Evolutionary conservation across 228 moss, liverwort and hornwort genomes (phyloP), one percentile per base, ranked within the genome.

Genomic region (Sphagnum fallax): DNA sequence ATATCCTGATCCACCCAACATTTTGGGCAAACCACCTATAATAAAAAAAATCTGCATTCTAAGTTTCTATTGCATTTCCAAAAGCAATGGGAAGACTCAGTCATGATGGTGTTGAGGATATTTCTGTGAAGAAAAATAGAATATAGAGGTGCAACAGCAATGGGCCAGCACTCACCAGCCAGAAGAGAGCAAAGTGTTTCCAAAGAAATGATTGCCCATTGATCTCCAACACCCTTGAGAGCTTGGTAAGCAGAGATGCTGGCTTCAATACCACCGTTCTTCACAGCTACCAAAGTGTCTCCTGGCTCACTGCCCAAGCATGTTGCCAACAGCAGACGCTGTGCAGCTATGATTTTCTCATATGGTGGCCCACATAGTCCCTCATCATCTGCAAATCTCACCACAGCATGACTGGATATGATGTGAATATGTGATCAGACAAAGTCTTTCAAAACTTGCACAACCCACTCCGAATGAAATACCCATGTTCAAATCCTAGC

Each of bases 181-280:
- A 87, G 72, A 50, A 87, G 70, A 58, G 59, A 73, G 68, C 47
- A 72, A 48, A 87, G 87, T 49, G 80, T 70, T 81, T 32, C 70
- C 7, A 87, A 63, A 60, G 83, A 80, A 51, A 78, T 61, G 76
- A 83, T 80, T 6, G 60, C 74, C 74, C 72, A 83, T 57, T 80
- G 70, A 61, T 76, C 47, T 66, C 83, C 74, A 70, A 80, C 80
- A 7, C 78, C 78, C n/a, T 74, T 76, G 67, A 87, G 13, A 49
- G 80, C 87, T 72, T 78, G 78, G 72, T 87, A 81, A 49, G 83
- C 80, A 53, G 83, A 80, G 61, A 87, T 67, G 73, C 72, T 74
- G 67, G 75, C 52, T 81, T 87, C 78, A 67, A 87, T 80, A 49
- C 78, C 83, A 49, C 83, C 78, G 68, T 81, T 57, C 71, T 83